Conservation (phyloP, 805 yeast species). For the Ogataea wickerhamii region DNA sequence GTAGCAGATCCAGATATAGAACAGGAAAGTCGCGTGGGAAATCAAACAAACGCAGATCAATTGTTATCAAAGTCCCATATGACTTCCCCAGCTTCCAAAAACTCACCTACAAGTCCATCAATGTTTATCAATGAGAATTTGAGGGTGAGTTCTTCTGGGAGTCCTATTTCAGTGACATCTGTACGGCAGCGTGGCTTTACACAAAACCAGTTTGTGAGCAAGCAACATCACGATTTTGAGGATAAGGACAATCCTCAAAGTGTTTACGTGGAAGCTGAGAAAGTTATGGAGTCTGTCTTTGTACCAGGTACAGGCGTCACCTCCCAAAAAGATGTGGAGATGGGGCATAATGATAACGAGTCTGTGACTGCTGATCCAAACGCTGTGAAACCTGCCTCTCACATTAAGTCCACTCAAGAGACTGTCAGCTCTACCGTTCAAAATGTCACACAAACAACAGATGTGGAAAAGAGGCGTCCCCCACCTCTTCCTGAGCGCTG, state of each 20-base stretch:
- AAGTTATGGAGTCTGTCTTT: too few species aligned
- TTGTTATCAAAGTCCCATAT: background rate
- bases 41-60: background rate
- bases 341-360: too few species aligned
- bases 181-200: background rate
- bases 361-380: background rate
- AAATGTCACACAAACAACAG: too few species aligned
- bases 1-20: too few species aligned
- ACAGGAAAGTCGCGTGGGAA: background rate
- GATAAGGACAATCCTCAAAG: too few species aligned
- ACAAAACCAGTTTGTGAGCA: too few species aligned
- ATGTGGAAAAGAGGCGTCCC: conserved; percentile 1
- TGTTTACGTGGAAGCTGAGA: too few species aligned
- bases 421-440: too few species aligned
- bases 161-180: conserved; percentile 2
- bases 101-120: conserved; percentile 20
- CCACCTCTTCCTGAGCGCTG: conserved; percentile 2
- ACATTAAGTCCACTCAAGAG: background rate
- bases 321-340: too few species aligned
- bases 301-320: too few species aligned
- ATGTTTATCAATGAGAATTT: conserved; percentile 27
- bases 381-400: background rate
- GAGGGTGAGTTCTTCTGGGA: conserved; percentile 10
- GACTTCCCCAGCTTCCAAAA: background rate
- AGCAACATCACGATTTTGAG: too few species aligned